These are phyloP conservation scores for Aurantiochytrium sp. DNA, from an alignment of 108 stramenopile species.

Conservation along the genomic window DNA sequence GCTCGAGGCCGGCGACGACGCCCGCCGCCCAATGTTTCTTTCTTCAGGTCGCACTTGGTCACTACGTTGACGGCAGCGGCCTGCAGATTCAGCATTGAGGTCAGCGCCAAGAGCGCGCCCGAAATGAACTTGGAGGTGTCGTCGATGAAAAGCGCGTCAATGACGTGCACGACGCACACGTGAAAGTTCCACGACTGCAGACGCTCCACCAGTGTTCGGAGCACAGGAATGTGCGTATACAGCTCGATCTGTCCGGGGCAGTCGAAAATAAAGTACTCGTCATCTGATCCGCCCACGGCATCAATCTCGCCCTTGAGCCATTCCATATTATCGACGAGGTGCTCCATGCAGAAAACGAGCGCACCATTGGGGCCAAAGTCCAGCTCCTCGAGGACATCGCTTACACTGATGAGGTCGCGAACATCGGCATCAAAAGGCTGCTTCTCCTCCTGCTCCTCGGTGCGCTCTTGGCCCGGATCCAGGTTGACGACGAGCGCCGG, in stretches of 20 bases:
- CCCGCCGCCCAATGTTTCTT: conserved; percentile 44
- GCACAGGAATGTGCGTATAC: conserved; percentile 91
- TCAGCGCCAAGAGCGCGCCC: conserved; percentile 74
- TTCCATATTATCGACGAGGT: conserved; percentile 84
- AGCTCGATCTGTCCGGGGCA: conserved; percentile 96
- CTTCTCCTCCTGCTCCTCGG: background rate
- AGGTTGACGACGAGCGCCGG: conserved; percentile 73
- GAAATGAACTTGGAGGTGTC: conserved; percentile 84
- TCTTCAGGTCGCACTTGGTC: conserved; percentile 84
- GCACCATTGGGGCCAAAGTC: conserved; percentile 90
- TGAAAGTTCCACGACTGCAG: conserved; percentile 75
- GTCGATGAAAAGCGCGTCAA: conserved; percentile 72
- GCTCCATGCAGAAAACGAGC: conserved; percentile 97
- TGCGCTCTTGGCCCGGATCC: conserved; percentile 58
- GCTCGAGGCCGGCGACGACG: background rate
- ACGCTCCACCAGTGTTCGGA: conserved; percentile 72
- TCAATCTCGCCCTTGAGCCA: conserved; percentile 81
- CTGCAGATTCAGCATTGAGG: conserved; percentile 89
- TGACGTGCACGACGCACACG: conserved; percentile 78
- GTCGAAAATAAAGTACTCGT: conserved; percentile 92
- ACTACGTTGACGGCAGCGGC: conserved; percentile 90
- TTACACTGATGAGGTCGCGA: conserved; percentile 84
- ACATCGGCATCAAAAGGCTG: conserved; percentile 58
- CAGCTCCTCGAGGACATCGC: conserved; percentile 96
- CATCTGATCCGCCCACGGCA: conserved; percentile 66